phyloP scores from a whole-genome alignment of 2,329 filamentous ascomycete genomes.

The Ophiostoma himal-ulmi region DNA sequence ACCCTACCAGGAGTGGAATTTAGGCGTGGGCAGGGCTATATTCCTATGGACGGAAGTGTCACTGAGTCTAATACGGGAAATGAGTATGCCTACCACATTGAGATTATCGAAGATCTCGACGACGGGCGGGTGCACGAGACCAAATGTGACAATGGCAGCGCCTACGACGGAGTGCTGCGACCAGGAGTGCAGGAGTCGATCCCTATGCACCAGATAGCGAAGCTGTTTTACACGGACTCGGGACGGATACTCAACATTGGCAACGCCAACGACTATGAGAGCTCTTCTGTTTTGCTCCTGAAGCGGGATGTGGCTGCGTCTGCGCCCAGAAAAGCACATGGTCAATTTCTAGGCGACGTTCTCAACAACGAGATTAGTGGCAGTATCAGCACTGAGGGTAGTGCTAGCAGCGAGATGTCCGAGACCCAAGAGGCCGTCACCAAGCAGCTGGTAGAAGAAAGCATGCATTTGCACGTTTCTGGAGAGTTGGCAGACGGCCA shows the following conservation, averaged over 20 bases:
- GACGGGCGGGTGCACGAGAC: slow-evolving; percentile 50
- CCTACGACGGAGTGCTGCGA: slow-evolving; percentile 39
- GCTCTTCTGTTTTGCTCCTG: slow-evolving; percentile 67
- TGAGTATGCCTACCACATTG: slow-evolving; percentile 70
- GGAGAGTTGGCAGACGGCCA: background rate
- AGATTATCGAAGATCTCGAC: slow-evolving; percentile 74
- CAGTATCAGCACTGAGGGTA: background rate
- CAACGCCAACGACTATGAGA: slow-evolving; percentile 53
- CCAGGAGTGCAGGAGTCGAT: slow-evolving; percentile 50
- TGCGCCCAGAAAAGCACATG: background rate
- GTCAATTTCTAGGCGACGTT: slow-evolving; percentile 23
- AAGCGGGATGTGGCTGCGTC: slow-evolving; percentile 63
- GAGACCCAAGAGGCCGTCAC: slow-evolving; percentile 42
- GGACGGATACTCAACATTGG: slow-evolving; percentile 81
- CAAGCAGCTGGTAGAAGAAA: slow-evolving; percentile 41
- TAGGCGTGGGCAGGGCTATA: slow-evolving; percentile 34
- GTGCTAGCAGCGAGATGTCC: background rate
- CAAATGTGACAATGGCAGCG: slow-evolving; percentile 29
- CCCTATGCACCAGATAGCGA: slow-evolving; percentile 61
- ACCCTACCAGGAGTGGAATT: slow-evolving; percentile 54
- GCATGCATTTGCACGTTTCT: slow-evolving; percentile 19
- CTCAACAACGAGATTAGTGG: slow-evolving; percentile 23
- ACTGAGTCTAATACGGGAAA: slow-evolving; percentile 29
- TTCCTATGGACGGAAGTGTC: slow-evolving; percentile 16
- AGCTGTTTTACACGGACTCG: slow-evolving; percentile 89